Evolutionary conservation across 768 basidiomycete species (phyloP), one percentile per base, ranked within the genome.

Genomic region (Chlorophyllum brunneum): DNA sequence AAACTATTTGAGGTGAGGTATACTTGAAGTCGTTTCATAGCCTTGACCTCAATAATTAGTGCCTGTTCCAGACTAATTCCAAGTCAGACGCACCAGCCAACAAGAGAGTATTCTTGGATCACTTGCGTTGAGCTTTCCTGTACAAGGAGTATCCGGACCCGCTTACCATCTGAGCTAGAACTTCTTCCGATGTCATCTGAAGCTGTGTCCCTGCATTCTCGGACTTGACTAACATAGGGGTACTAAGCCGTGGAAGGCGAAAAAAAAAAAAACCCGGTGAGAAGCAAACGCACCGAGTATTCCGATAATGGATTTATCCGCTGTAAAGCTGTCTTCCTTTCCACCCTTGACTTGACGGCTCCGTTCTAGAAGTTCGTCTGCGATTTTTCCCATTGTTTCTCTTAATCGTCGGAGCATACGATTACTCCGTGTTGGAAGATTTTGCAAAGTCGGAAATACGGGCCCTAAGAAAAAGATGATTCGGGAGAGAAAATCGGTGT

Each of bases 21-120:
- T 55, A 76, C 75, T 71, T 0, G 75, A 75, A 2, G 79, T 81
- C 3, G 80, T 81, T 63, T 81, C 80, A 48, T 81, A 82, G 31
- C 79, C 79, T 42, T 67, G 58, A 7, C 15, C n/a, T 44, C n/a
- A 57, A 26, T 43, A 36, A 42, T 36, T 56, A 26, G 29, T 47
- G 26, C 15, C 46, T 22, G 37, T 18, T 34, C 16, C 5, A 5
- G 2, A 9, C 13, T 8, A 34, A 22, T 11, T 24, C 13, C 16
- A 16, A 26, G 27, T n/a, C n/a, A 7, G 15, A 54, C 63, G 13
- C 40, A 69, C 72, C 73, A 27, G 73, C 73, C 29, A 73, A 43
- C 1, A 75, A 47, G 1, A 74, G 57, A 2, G 69, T 64, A 48
- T 71, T 72, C 70, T 71, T 38, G 20, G 7, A 48, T 38, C 23